Percentiles rank a stretch among this genome's conserved stretches.
Conservation (phyloP, 202 grass and related monocot genomes). For the Dendrocalamus latiflorus region DNA sequence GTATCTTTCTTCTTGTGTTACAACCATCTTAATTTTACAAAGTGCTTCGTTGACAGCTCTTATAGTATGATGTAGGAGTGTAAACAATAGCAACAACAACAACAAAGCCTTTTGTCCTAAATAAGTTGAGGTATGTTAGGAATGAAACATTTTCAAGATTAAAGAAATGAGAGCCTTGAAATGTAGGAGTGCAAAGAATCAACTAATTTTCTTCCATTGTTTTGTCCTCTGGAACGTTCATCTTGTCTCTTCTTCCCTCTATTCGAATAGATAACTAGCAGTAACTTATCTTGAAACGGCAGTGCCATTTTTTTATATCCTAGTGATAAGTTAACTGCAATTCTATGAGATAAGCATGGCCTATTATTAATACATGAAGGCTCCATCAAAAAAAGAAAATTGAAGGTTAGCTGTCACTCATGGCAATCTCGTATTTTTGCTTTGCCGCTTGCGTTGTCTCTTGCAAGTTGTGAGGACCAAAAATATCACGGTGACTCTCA, state of each 20-base stretch:
- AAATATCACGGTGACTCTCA: conserved; percentile 7
- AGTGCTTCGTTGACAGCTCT: background rate
- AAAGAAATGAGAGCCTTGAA: no score
- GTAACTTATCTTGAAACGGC: conserved; percentile 20
- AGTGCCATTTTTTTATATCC: background rate
- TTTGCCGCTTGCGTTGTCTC: background rate
- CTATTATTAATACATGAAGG: conserved; percentile 20
- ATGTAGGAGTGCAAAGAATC: no score
- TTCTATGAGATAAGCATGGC: conserved; percentile 18
- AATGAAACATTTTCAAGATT: no score
- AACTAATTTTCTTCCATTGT: background rate
- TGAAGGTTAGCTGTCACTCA: background rate
- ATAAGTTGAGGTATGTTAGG: no score
- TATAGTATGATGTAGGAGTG: background rate
- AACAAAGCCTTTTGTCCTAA: no score
- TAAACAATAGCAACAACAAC: no score
- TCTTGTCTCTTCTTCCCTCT: background rate
- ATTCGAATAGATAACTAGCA: conserved; percentile 10
- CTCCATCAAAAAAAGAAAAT: no score
- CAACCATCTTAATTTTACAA: background rate
- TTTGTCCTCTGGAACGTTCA: background rate
- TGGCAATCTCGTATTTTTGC: background rate
- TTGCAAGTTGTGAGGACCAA: background rate
- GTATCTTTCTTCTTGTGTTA: background rate
- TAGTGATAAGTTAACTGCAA: conserved; percentile 34